Evolutionary conservation across 2,329 filamentous ascomycete species (phyloP), one percentile per base, ranked within the genome.

Genomic region (Calonectria multiphialidica): DNA sequence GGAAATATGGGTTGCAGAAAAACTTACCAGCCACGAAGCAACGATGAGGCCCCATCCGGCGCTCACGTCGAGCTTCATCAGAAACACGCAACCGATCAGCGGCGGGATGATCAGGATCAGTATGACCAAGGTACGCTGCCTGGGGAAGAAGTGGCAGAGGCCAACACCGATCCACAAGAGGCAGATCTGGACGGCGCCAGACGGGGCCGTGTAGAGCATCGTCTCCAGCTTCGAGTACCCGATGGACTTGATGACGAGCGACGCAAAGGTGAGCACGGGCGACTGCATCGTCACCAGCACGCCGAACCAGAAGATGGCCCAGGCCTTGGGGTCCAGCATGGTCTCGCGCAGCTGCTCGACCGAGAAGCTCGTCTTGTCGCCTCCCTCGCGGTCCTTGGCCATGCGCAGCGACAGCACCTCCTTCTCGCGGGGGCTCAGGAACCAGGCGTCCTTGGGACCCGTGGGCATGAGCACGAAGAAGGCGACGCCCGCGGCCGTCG

Each of bases 391-490:
- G 35, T 83, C 82, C 21, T 72, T 64, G 15, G 77, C 79, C 79
- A 83, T 80, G 13, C 82, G 80, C 35, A 79, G 65, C 0, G 84
- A 82, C 1, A 86, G 76, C 5, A 88, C 82, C 49, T 84, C 78
- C 68, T 83, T 85, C 74, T 90, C 86, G 9, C 83, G 78, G 0
- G 80, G 74, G 4, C 77, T 85, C 2, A 89, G 79, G 74, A 89
- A 89, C 87, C 88, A 89, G 1, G 87, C 87, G 15, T 84, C 82
- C 2, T 81, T 81, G 0, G 87, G 86, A 0, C 85, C 84, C 47
- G 79, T 82, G 0, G 88, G 88, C 84, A 89, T 87, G 59, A 85
- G 70, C 28, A 86, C 73, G 68, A 83, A 86, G 78, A 90, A 89
- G 0, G 83, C 68, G 0, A 87, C 77, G 1, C 88, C 88, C 9